phyloP scores from a whole-genome alignment of 169 alveolate genomes.

The Eimeria zaria region DNA sequence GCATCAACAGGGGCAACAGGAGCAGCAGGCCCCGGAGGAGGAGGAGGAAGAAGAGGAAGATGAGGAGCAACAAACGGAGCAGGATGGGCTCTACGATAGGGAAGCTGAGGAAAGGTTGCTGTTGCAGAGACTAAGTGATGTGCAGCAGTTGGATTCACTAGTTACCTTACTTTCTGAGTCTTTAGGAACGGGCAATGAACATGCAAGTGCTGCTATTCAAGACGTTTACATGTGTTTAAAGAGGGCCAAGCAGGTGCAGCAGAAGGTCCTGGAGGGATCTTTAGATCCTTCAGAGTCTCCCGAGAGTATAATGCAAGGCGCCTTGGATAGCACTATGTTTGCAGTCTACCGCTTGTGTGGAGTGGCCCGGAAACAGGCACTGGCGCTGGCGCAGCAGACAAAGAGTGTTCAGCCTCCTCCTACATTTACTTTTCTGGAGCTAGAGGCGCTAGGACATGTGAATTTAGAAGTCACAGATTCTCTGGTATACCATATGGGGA shows the following conservation, averaged over 20 bases:
- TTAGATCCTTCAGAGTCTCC: neutral
- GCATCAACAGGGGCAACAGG: neutral
- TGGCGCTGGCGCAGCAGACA: neutral
- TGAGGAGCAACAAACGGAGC: too few relatives aligned
- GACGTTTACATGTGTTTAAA: neutral
- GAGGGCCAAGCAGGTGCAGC: neutral
- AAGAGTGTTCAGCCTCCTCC: neutral
- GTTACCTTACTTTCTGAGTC: neutral
- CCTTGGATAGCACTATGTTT: neutral
- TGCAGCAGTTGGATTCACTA: neutral
- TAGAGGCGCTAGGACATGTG: neutral
- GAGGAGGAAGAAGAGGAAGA: neutral
- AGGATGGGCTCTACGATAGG: too few relatives aligned
- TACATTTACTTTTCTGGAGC: neutral
- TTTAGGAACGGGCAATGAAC: neutral
- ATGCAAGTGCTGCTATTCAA: neutral
- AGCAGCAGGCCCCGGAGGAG: neutral
- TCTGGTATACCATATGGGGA: neutral
- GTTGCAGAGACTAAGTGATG: neutral
- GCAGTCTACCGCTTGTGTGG: neutral
- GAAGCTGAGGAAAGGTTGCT: neutral
- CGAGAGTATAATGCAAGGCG: neutral
- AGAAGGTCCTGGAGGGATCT: neutral
- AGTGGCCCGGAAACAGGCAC: neutral
- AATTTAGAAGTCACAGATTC: neutral